Conservation (phyloP, 2,329 filamentous ascomycete species). For the Pseudogymnoascus sp. region DNA sequence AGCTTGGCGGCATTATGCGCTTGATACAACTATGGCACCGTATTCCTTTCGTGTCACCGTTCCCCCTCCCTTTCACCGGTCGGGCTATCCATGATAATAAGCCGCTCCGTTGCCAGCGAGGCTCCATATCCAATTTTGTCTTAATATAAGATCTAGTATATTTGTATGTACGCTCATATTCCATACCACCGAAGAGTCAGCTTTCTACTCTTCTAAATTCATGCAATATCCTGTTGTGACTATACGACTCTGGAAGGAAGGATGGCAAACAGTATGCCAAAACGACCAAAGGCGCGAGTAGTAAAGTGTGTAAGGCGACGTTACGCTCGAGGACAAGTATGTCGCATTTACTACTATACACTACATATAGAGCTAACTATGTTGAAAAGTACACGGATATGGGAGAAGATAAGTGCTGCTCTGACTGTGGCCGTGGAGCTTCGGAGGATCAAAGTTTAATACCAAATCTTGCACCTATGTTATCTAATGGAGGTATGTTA, state of each 20-base stretch:
- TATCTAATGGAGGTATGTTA: neutral
- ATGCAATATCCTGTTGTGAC: neutral
- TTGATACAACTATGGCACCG: neutral
- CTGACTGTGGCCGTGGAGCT: neutral
- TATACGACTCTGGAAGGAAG: neutral
- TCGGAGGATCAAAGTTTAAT: neutral
- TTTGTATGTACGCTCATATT: neutral
- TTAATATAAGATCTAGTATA: neutral
- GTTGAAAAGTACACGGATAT: neutral
- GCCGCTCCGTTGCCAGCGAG: neutral
- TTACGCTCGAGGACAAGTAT: neutral
- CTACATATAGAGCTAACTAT: neutral
- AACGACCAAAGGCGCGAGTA: neutral
- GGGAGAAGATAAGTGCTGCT: neutral
- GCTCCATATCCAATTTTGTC: neutral
- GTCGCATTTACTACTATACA: neutral
- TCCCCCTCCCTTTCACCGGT: neutral
- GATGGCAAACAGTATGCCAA: neutral
- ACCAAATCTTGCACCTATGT: neutral
- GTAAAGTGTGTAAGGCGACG: neutral
- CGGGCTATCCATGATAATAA: neutral
- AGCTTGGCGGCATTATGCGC: neutral
- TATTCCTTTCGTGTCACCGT: neutral
- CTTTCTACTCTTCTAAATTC: neutral
- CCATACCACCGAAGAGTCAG: neutral